Base-by-base conservation (phyloP, 257 asterid genomes). In the Fraxinus cuspidata region DNA sequence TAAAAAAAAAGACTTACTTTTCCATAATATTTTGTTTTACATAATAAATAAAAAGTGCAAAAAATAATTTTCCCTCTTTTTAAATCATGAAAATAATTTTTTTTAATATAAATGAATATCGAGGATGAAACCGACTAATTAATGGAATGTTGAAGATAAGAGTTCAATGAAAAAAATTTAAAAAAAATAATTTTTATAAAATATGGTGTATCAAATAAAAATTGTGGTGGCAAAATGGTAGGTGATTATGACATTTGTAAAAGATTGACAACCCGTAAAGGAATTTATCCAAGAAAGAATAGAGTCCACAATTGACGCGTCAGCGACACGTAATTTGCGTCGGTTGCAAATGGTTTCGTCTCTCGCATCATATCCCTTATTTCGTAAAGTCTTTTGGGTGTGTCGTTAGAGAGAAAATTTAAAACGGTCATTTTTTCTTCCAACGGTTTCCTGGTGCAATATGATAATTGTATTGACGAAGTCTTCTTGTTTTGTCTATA, bases 231-330 rank as follows among this genome's bases (percentile, higher is more conserved):
- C 5, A 31, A 31, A 3, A 31, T 31, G 53, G 0, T 11, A 4
- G 12, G 42, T 51, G 63, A 18, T 12, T 51, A 15, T 12, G 0
- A 16, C 63, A 51, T 5, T 51, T 16, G 13, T 5, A 4, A 19
- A 18, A 51, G 7, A 16, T 4, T 51, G 25, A 51, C 7, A 12
- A 51, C 63, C 63, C 23, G 13, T 13, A 18, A 47, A 11, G 4
- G 4, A 51, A 51, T 51, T 51, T 51, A 53, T 53, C 25, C 27
- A 4, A 23, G 3, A 31, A n/a, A 31, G 44, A 25, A 47, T 42
- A 47, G 64, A 75, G 85, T 74, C 82, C 84, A 85, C 80, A 76
- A 37, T 40, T 79, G 86, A 82, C 77, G 81, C 84, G 86, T 85
- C 84, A 74, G 78, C 58, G 81, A 40, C 86, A 85, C 84, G 77